Conservation (phyloP, 345 rosid species). For the Hirschfeldia incana region DNA sequence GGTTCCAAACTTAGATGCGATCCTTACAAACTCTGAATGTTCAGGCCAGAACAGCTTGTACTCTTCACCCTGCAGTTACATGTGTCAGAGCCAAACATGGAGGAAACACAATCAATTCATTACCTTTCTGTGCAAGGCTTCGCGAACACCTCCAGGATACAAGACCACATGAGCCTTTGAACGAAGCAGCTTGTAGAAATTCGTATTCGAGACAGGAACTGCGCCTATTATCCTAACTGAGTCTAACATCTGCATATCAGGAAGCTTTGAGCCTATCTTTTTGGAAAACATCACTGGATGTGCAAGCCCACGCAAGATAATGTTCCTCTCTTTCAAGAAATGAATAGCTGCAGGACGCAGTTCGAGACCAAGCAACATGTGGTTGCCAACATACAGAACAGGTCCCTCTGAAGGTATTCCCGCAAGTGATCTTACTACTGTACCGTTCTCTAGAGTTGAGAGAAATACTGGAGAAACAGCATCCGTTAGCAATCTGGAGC, state of each 20-base stretch:
- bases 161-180: conserved; percentile 63
- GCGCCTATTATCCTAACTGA: conserved; percentile 51
- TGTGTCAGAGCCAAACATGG: background rate
- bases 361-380: conserved; percentile 71
- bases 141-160: conserved; percentile 79
- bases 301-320: conserved; percentile 62
- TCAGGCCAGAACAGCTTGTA: conserved; percentile 77
- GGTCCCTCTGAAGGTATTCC: conserved; percentile 89
- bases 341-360: conserved; percentile 46
- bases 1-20: conserved; percentile 74
- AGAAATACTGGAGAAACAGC: conserved; percentile 51
- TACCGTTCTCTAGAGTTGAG: conserved; percentile 77
- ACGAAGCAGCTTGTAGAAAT: conserved; percentile 61
- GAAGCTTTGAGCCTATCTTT: conserved; percentile 40
- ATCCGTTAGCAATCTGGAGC: conserved; percentile 45
- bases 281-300: conserved; percentile 60
- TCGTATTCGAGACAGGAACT: conserved; percentile 59
- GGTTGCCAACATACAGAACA: conserved; percentile 70
- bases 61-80: conserved; percentile 62
- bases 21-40: conserved; percentile 67
- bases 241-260: conserved; percentile 48
- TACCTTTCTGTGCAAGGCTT: conserved; percentile 72
- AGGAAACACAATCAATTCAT: conserved; percentile 17
- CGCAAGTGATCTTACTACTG: conserved; percentile 68
- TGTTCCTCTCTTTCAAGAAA: conserved; percentile 54